Evolutionary conservation across 2,329 filamentous ascomycete species (phyloP).

Genomic region (Ramularia collo-cygni): DNA sequence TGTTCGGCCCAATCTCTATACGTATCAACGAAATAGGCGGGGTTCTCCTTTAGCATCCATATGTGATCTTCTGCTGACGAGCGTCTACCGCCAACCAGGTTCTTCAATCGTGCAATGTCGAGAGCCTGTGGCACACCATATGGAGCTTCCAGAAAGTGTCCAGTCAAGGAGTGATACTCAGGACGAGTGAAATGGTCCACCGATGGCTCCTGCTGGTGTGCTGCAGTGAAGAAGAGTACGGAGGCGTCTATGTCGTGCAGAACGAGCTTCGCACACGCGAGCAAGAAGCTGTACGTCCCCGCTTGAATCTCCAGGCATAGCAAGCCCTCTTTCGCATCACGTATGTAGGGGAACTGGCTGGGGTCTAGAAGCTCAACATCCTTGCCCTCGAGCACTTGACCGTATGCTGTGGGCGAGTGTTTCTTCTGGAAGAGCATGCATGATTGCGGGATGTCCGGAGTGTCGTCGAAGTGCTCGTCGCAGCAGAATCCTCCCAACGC

Average conservation of each 20-base stretch:
- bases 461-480: slow-evolving; percentile 9
- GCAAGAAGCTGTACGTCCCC: slow-evolving; percentile 42
- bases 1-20: slow-evolving; percentile 44
- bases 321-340: slow-evolving; percentile 25
- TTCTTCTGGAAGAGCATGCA: slow-evolving; percentile 20
- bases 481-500: slow-evolving; percentile 9
- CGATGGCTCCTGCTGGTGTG: slow-evolving; percentile 11
- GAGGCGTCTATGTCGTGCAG: slow-evolving; percentile 44
- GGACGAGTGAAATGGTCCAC: neutral
- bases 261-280: slow-evolving; percentile 42
- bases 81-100: slow-evolving; percentile 38
- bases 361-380: slow-evolving; percentile 3
- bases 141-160: slow-evolving; percentile 42
- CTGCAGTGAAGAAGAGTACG: slow-evolving; percentile 12
- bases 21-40: slow-evolving; percentile 46
- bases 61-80: slow-evolving; percentile 48
- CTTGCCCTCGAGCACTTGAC: slow-evolving; percentile 19
- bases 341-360: slow-evolving; percentile 8
- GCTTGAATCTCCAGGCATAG: slow-evolving; percentile 47
- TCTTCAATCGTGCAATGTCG: slow-evolving; percentile 41
- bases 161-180: slow-evolving; percentile 7
- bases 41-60: slow-evolving; percentile 52
- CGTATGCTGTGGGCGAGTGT: slow-evolving; percentile 25
- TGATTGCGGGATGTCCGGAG: slow-evolving; percentile 2
- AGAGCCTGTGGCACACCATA: slow-evolving; percentile 45